Base-by-base conservation (phyloP, 306 rosid species). In the Quercus bicolor region DNA sequence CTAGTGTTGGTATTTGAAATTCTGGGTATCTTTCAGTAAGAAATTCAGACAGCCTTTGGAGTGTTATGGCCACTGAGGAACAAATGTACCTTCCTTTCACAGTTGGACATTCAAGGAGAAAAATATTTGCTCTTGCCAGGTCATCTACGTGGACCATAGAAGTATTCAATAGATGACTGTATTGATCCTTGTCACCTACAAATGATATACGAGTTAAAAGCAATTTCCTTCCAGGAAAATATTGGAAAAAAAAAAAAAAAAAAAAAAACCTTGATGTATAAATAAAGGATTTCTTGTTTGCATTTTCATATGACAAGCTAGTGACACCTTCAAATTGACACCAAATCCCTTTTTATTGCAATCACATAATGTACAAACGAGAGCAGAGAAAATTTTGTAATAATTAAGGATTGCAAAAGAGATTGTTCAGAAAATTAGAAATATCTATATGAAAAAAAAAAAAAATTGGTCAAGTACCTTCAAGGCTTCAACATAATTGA, bases 121-220 rank as follows among this genome's bases (percentile, higher is more conserved):
- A 88, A 19, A 91, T 87, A 21, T 90, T 90, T 62, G 92, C 86
- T 54, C 92, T 82, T 1, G 85, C 88, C 26, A 86, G 78, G 57
- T 92, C 97, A 61, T 90, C 93, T 19, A 86, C 90, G 77, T 92
- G 89, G 23, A 84, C 96, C 85, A 90, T 26, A 78, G 78, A 71
- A 0, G 43, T 5, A 53, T 74, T 76, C 13, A 70, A 9, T 18
- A 80, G 19, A 60, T 64, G 24, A 5, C 75, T 79, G 57, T 81
- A 84, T 31, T 59, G 71, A 83, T 81, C 80, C 48, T 78, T 52
- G 40, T 90, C 70, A 43, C 90, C 92, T 88, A 6, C 83, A 80
- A 1, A 85, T 40, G 76, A 66, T 40, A 45, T 51, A 72, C 15
- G 15, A 48, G 15, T 48, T 9, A 23, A 12, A 23, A 59, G 4